Evolutionary conservation across 305 asterid genomes (phyloP).

Genomic region (Rubia peregrina): DNA sequence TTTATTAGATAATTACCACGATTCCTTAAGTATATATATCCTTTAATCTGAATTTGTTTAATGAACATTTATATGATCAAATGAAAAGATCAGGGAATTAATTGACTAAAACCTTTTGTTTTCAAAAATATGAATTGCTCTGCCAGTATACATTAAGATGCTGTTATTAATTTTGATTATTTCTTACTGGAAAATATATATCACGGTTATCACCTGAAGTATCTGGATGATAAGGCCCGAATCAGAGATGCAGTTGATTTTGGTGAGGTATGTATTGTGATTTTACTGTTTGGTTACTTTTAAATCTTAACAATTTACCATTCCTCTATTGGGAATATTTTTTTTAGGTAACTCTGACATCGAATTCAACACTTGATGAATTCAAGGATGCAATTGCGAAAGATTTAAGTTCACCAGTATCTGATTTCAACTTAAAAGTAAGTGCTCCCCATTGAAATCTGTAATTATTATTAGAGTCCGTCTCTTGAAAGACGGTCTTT

Average conservation of each 20-base stretch:
- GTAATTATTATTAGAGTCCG: background rate
- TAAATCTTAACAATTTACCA: background rate
- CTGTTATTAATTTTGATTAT: background rate
- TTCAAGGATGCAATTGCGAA: slow-evolving; percentile 50
- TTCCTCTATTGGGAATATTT: slow-evolving; percentile 3
- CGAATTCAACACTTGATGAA: slow-evolving; percentile 64
- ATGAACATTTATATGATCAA: background rate
- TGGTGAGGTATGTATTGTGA: slow-evolving; percentile 44
- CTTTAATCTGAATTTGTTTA: background rate
- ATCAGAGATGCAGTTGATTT: slow-evolving; percentile 61
- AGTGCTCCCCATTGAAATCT: slow-evolving; percentile 12
- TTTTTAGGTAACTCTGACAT: slow-evolving; percentile 52
- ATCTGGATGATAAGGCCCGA: slow-evolving; percentile 67
- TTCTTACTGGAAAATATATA: slow-evolving; percentile 5
- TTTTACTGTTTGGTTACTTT: slow-evolving; percentile 14
- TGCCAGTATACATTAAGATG: background rate
- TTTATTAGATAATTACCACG: background rate
- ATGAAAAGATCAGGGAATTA: background rate
- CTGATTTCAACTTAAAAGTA: slow-evolving; percentile 74
- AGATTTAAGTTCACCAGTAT: slow-evolving; percentile 36
- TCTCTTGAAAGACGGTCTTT: too few relatives aligned
- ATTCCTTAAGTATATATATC: background rate
- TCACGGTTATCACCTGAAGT: slow-evolving; percentile 55
- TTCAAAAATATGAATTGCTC: background rate
- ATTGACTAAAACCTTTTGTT: background rate